Evolutionary conservation across 2,329 filamentous ascomycete genomes (phyloP).

Genomic region (Trichoderma citrinoviride): DNA sequence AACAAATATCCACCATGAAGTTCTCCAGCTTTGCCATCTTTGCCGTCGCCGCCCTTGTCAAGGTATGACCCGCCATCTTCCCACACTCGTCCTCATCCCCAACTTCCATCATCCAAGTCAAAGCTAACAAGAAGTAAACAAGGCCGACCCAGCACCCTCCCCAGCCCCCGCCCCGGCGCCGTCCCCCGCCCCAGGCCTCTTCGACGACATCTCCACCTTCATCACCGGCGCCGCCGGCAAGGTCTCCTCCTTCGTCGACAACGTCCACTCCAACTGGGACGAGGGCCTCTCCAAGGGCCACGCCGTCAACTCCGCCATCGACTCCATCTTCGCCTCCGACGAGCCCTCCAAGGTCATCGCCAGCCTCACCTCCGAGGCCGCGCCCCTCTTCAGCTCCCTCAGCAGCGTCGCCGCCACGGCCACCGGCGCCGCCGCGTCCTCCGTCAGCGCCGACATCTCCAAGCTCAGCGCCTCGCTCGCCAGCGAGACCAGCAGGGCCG

Average conservation of each 20-base stretch:
- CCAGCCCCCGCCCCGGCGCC: constrained; percentile 23
- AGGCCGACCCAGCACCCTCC: background rate
- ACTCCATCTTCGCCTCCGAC: constrained; percentile 17
- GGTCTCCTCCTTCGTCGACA: constrained; percentile 9
- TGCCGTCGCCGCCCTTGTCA: constrained; percentile 33
- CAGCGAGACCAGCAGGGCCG: constrained; percentile 25
- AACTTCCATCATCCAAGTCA: background rate
- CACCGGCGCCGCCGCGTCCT: constrained; percentile 27
- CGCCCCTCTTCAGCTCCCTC: constrained; percentile 29
- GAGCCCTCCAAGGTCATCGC: constrained; percentile 17
- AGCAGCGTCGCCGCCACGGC: constrained; percentile 26
- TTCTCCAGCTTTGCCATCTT: constrained; percentile 36
- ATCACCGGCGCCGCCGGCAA: constrained; percentile 13
- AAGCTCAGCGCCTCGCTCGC: constrained; percentile 23
- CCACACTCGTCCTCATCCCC: background rate
- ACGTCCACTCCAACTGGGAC: constrained; percentile 9
- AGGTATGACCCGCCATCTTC: constrained; percentile 32
- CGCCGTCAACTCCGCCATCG: constrained; percentile 12
- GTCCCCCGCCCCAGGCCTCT: constrained; percentile 19
- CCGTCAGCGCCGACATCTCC: constrained; percentile 27
- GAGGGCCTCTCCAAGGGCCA: constrained; percentile 21
- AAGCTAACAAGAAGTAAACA: background rate
- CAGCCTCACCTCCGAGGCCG: constrained; percentile 26
- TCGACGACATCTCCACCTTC: constrained; percentile 22
- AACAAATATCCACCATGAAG: constrained; percentile 35